phyloP scores from a whole-genome alignment of 192 early-diverging fungal species.

The Rhizophagus sp. region DNA sequence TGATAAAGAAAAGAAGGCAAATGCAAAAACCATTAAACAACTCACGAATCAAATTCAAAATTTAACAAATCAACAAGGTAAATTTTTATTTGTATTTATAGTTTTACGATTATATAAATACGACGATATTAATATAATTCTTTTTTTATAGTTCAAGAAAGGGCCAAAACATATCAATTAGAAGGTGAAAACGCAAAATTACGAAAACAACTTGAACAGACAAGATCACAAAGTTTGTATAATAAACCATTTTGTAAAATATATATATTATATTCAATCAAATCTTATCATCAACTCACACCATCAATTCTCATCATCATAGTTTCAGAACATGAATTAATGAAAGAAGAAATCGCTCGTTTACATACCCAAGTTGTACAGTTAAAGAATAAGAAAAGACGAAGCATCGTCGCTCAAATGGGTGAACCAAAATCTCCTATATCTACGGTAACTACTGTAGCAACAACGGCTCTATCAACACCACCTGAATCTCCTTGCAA shows the following conservation, averaged over 20 bases:
- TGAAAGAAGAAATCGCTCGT: slow-evolving; percentile 15
- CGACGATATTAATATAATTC: too few relatives aligned
- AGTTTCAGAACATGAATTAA: slow-evolving; percentile 1
- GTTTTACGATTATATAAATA: too few relatives aligned
- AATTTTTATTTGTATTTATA: too few relatives aligned
- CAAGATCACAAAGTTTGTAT: not conserved
- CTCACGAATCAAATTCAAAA: slow-evolving; percentile 15
- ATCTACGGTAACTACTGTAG: too few relatives aligned
- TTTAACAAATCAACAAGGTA: slow-evolving; percentile 14
- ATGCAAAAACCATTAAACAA: slow-evolving; percentile 18
- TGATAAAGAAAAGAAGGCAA: slow-evolving; percentile 17
- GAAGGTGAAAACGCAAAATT: slow-evolving; percentile 8
- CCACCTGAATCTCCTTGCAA: slow-evolving; percentile 22
- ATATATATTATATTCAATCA: too few relatives aligned
- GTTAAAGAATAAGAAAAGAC: not conserved
- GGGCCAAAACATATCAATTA: slow-evolving; percentile 7
- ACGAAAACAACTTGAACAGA: slow-evolving; percentile 20
- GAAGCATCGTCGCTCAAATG: not conserved
- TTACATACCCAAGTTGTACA: not conserved
- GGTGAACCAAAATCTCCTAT: not conserved
- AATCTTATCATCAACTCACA: too few relatives aligned
- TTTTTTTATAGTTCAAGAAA: slow-evolving; percentile 11
- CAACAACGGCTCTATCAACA: not conserved
- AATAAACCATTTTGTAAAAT: not conserved
- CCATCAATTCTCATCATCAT: too few relatives aligned